Conservation (phyloP, 177 flowering plant genomes). For the Vitis hybrid region DNA sequence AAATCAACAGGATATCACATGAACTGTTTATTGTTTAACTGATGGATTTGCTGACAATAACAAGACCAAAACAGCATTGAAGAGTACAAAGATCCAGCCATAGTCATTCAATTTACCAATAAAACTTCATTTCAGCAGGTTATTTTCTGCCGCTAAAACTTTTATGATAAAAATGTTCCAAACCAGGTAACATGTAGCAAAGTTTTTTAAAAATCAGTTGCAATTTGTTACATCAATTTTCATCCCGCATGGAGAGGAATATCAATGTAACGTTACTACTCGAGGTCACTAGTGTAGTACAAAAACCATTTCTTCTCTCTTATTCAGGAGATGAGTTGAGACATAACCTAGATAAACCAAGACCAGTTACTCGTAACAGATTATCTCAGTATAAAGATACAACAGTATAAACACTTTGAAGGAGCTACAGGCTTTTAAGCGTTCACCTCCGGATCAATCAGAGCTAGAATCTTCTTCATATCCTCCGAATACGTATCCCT, state of each 20-base stretch:
- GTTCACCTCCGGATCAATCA: conserved; percentile 75
- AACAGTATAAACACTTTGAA: neutral
- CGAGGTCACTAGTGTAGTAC: too few relatives aligned
- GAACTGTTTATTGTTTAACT: too few relatives aligned
- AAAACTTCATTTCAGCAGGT: neutral
- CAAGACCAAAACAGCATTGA: neutral
- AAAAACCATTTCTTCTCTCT: too few relatives aligned
- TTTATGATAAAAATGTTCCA: too few relatives aligned
- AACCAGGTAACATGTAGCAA: too few relatives aligned
- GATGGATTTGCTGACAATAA: neutral
- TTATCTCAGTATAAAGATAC: neutral
- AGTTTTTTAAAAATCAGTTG: too few relatives aligned
- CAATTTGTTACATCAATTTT: too few relatives aligned
- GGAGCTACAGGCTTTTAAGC: neutral
- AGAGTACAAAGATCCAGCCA: neutral
- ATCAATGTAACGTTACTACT: too few relatives aligned
- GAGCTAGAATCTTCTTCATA: conserved; percentile 43
- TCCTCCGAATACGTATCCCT: conserved; percentile 26
- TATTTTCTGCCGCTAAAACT: too few relatives aligned
- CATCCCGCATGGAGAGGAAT: too few relatives aligned
- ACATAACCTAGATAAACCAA: neutral
- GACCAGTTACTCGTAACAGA: neutral
- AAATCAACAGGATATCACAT: too few relatives aligned
- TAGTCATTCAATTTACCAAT: neutral
- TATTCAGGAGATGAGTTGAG: neutral